Conservation (phyloP, 2,329 filamentous ascomycete genomes). For the Trichoderma lentiforme region DNA sequence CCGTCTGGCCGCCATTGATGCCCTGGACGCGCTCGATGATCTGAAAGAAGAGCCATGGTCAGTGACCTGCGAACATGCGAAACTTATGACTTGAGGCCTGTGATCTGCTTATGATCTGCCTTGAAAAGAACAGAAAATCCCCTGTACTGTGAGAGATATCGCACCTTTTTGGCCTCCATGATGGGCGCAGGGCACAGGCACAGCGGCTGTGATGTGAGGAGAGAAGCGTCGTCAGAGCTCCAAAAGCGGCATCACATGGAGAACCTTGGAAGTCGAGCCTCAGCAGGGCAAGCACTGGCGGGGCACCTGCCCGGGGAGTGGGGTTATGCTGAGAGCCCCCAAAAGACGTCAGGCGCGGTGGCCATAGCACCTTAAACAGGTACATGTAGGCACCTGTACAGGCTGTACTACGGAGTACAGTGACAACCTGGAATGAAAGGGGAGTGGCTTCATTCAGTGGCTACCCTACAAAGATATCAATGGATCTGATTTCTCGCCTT, state of each 20-base stretch:
- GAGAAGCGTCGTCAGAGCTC: conserved; percentile 16
- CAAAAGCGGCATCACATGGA: conserved; percentile 9
- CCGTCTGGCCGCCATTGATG: conserved; percentile 56
- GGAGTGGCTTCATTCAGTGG: too few species aligned
- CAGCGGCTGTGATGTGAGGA: conserved; percentile 5
- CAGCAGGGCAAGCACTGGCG: conserved; percentile 13
- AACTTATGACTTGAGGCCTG: neutral
- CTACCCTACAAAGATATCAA: neutral
- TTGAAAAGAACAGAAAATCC: too few species aligned
- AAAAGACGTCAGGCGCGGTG: conserved; percentile 18
- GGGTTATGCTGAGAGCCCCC: neutral
- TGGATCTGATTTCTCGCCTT: neutral
- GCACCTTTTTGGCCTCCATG: conserved; percentile 44
- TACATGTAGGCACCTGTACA: neutral
- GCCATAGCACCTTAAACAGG: neutral
- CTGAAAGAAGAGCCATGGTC: conserved; percentile 27
- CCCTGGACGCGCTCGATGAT: conserved; percentile 58
- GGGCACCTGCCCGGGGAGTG: conserved; percentile 8
- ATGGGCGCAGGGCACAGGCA: conserved; percentile 3
- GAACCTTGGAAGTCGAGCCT: neutral
- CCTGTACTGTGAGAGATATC: conserved; percentile 8
- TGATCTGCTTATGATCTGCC: neutral
- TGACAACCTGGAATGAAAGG: too few species aligned
- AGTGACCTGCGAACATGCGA: neutral
- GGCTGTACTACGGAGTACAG: too few species aligned